Percentiles rank a stretch among this genome's conserved stretches.
phyloP scores from a whole-genome alignment of 495 filamentous ascomycete genomes.

The Aspergillus wentii region DNA sequence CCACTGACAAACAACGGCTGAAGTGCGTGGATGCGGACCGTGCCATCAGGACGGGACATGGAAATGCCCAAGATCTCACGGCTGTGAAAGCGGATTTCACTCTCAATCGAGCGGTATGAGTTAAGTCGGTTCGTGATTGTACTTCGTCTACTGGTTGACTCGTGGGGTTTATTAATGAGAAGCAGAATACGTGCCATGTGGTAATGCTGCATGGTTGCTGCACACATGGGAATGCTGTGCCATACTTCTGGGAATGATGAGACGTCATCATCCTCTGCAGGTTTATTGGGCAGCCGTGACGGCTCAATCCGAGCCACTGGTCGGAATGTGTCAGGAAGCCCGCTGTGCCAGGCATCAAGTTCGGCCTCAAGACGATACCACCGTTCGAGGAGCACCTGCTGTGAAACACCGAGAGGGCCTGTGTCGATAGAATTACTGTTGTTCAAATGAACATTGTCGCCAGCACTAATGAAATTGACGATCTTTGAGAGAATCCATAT shows the following conservation, averaged over 20 bases:
- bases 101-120: slow-evolving; percentile 49
- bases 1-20: slow-evolving; percentile 61
- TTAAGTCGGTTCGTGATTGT: slow-evolving; percentile 48
- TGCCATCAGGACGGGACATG: slow-evolving; percentile 48
- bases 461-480: slow-evolving; percentile 55
- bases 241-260: slow-evolving; percentile 53
- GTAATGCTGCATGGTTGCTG: slow-evolving; percentile 59
- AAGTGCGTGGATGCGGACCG: slow-evolving; percentile 53
- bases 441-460: slow-evolving; percentile 39
- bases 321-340: slow-evolving; percentile 53
- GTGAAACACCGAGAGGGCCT: slow-evolving; percentile 44
- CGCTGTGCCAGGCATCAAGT: slow-evolving; percentile 54
- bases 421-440: slow-evolving; percentile 25
- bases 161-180: slow-evolving; percentile 57
- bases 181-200: slow-evolving; percentile 61
- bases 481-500: slow-evolving; percentile 61
- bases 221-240: slow-evolving; percentile 60
- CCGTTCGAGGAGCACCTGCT: slow-evolving; percentile 49
- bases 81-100: slow-evolving; percentile 51
- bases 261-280: slow-evolving; percentile 23
- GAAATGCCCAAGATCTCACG: slow-evolving; percentile 55
- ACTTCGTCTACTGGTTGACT: slow-evolving; percentile 45
- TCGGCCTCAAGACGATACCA: slow-evolving; percentile 53
- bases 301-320: slow-evolving; percentile 42
- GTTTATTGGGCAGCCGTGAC: slow-evolving; percentile 13